phyloP scores from a whole-genome alignment of 495 filamentous ascomycete species.

The Aspergillus ostianus region DNA sequence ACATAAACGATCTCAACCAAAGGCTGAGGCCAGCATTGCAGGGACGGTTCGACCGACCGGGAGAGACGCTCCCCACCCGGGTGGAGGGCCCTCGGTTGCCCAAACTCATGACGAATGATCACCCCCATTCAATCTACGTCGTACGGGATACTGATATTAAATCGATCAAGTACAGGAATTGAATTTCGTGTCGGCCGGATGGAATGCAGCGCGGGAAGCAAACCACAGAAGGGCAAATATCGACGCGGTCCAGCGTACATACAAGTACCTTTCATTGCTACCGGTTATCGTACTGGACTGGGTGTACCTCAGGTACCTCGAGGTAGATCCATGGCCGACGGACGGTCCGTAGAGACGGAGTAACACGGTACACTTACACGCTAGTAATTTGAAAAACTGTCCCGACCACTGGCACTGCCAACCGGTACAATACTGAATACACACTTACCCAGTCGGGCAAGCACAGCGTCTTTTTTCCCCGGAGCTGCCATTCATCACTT shows the following conservation, averaged over 20 bases:
- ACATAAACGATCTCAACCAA: neutral
- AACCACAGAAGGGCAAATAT: too few species aligned
- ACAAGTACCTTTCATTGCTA: too few species aligned
- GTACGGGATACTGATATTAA: slow-evolving; percentile 6
- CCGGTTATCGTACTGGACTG: too few species aligned
- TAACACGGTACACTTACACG: too few species aligned
- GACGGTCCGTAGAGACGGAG: neutral
- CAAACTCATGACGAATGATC: slow-evolving; percentile 4
- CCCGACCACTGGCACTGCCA: too few species aligned
- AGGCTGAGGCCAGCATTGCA: neutral
- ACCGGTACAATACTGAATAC: neutral
- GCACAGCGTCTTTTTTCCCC: slow-evolving; percentile 8
- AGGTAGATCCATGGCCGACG: neutral
- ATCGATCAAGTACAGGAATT: neutral
- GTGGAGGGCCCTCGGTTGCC: neutral
- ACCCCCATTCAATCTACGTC: neutral
- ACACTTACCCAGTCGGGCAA: slow-evolving; percentile 10
- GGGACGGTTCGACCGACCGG: slow-evolving; percentile 14
- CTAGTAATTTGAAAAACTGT: too few species aligned
- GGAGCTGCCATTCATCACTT: neutral
- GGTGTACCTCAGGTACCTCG: neutral
- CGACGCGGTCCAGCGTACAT: too few species aligned
- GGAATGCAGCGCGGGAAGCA: neutral
- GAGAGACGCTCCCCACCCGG: neutral
- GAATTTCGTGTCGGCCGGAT: too few species aligned